Evolutionary conservation across 768 basidiomycete species (phyloP), one percentile per base, ranked within the genome.

Genomic region (Fistulinella prunicolor): DNA sequence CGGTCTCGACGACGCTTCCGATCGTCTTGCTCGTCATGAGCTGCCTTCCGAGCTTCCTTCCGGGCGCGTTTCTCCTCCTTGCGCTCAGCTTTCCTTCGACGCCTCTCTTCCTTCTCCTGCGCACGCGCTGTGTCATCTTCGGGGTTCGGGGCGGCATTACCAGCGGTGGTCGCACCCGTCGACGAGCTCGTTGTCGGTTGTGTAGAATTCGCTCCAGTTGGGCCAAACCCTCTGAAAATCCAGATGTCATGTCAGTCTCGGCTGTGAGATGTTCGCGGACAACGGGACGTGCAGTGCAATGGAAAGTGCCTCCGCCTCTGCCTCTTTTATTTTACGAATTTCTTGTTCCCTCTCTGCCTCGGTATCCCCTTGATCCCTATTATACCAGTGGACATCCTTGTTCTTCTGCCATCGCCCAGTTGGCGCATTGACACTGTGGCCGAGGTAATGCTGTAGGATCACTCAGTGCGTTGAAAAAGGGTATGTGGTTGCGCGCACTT

Each of bases 371-470:
- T 51, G 22, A 5, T 93, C 90, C 23, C 94, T 82, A 58, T 73
- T 80, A 63, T 95, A 98, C 94, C 94, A 98, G 60, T 95, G 94
- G 14, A 98, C 72, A 60, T 98, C 94, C 65, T 94, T 93, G 73
- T 93, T 92, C 71, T 94, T 94, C 70, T 96, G 94, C 94, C 94
- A 98, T 39, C 94, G 76, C 2, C 94, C 94, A 1, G 90, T 90
- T 0, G 94, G 94, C 3, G 94, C 94, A 61, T 94, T 94, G 70
- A 96, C 81, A 44, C 89, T 89, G 64, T 95, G 91, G 5, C 94
- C 94, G 3, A 98, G 82, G 67, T 98, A 98, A 70, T 96, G 86
- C 86, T 97, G 61, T 13, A 42, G 49, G 5, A 40, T 41, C 21
- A 28, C 24, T 53, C 38, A 44, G 49, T n/a, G 40, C 26, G 16